A percentile compares a stretch with the other conserved stretches of the same genome.
Evolutionary conservation across 495 filamentous ascomycete species (phyloP).

Genomic region (Letharia columbiana): DNA sequence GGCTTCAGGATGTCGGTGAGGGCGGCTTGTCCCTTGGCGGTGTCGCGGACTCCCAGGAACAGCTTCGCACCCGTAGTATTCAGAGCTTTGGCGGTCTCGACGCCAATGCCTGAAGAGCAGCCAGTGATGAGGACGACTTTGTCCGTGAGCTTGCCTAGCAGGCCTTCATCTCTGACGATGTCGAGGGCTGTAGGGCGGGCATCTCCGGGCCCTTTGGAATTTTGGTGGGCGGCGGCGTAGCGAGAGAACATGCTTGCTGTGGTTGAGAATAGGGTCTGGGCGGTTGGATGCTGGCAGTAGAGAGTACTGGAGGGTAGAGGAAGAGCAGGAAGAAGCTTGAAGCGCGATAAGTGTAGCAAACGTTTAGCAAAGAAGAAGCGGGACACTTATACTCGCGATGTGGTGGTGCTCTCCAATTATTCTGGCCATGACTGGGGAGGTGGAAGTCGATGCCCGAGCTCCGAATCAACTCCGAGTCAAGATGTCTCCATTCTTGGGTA

Average conservation of each 20-base stretch:
- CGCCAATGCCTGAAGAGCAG: constrained; percentile 49
- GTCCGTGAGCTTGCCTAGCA: constrained; percentile 31
- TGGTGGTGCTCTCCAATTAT: not conserved
- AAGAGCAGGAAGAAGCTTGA: not conserved
- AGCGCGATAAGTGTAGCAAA: not conserved
- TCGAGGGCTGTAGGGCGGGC: constrained; percentile 39
- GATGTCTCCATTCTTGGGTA: not conserved
- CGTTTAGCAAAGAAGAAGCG: not conserved
- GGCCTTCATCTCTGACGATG: constrained; percentile 38
- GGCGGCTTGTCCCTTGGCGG: constrained; percentile 33
- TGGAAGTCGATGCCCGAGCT: not conserved
- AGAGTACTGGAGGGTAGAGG: not conserved
- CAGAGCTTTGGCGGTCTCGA: constrained; percentile 43
- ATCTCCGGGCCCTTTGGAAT: constrained; percentile 38
- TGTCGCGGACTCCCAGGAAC: constrained; percentile 36
- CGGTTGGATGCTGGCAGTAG: not conserved
- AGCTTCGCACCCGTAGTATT: constrained; percentile 40
- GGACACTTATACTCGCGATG: not conserved
- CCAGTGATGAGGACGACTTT: constrained; percentile 67
- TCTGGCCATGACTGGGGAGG: not conserved
- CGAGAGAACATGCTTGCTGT: constrained; percentile 8
- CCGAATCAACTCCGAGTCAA: not conserved
- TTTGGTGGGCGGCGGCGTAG: constrained; percentile 37
- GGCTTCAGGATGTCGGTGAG: constrained; percentile 23
- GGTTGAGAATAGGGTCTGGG: not conserved